Conservation (phyloP, 2,329 filamentous ascomycete genomes). For the Claviceps capensis region DNA sequence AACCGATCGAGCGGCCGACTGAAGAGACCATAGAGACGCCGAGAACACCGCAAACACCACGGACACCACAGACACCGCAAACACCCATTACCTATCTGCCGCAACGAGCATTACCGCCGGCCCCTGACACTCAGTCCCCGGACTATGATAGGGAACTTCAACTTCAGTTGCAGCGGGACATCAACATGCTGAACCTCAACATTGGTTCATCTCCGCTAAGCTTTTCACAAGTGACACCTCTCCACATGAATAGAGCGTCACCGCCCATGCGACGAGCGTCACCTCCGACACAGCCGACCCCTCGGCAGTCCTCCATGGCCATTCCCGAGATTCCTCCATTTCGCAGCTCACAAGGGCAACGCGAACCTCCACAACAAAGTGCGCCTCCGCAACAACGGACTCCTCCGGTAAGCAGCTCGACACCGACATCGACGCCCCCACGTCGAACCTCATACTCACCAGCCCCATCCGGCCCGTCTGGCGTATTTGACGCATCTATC, state of each 20-base stretch:
- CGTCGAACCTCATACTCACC: conserved; percentile 16
- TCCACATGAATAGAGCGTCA: conserved; percentile 8
- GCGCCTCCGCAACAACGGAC: conserved; percentile 11
- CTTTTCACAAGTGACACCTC: conserved; percentile 1
- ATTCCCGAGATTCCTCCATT: conserved; percentile 44
- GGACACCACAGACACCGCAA: conserved; percentile 32
- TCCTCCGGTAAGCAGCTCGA: background rate
- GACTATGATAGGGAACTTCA: conserved; percentile 49
- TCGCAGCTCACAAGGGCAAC: conserved; percentile 24
- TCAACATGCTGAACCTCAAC: conserved; percentile 40
- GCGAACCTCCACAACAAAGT: conserved; percentile 17
- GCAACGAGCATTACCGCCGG: conserved; percentile 32
- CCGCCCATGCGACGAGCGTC: conserved; percentile 7
- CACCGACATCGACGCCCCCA: conserved; percentile 11
- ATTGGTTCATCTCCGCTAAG: conserved; percentile 2
- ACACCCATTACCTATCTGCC: conserved; percentile 27
- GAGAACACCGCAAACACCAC: conserved; percentile 26
- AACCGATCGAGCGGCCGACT: conserved; percentile 16
- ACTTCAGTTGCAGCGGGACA: conserved; percentile 49
- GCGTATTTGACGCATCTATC: conserved; percentile 13
- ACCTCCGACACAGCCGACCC: conserved; percentile 10
- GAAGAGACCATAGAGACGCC: conserved; percentile 32
- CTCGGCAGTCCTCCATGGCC: conserved; percentile 26
- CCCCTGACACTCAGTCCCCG: conserved; percentile 34
- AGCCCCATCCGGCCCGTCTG: conserved; percentile 8